Percentiles rank a stretch among this genome's conserved stretches.
Conservation (phyloP, 805 yeast genomes). For the Ogataea ramenticola region DNA sequence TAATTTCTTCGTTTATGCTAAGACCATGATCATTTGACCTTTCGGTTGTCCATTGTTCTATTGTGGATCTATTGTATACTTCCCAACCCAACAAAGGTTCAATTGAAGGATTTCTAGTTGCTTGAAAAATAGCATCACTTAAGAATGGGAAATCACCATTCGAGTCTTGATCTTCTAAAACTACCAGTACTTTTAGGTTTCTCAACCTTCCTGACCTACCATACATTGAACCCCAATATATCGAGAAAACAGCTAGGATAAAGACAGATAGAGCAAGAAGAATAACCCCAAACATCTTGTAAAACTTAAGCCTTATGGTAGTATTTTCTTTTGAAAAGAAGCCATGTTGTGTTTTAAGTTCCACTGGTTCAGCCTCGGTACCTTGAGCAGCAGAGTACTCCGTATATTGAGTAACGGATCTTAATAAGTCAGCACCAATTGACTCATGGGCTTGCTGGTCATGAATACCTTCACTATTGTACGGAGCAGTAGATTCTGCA, state of each 20-base stretch:
- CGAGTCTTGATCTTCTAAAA: constrained; percentile 21
- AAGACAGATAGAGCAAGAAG: constrained; percentile 25
- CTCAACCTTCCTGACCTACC: constrained; percentile 21
- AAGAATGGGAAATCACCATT: constrained; percentile 19
- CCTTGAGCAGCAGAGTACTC: constrained; percentile 11
- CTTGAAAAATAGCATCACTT: constrained; percentile 22
- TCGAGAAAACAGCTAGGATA: constrained; percentile 33
- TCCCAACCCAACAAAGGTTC: constrained; percentile 30
- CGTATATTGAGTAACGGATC: constrained; percentile 18
- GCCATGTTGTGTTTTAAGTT: constrained; percentile 2
- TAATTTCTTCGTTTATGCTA: constrained; percentile 30
- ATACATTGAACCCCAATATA: constrained; percentile 44
- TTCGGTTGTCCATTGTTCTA: constrained; percentile 22
- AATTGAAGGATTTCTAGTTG: constrained; percentile 9
- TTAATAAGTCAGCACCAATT: constrained; percentile 4
- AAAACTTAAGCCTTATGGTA: constrained; percentile 6
- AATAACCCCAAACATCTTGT: constrained; percentile 9
- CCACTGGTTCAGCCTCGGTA: neutral
- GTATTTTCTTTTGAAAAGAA: constrained; percentile 13
- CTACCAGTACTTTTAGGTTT: constrained; percentile 32
- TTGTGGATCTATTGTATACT: constrained; percentile 17
- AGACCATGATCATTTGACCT: constrained; percentile 26
- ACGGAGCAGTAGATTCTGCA: too few relatives aligned
- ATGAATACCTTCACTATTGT: too few relatives aligned
- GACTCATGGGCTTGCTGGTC: too few relatives aligned